A percentile compares a stretch with the other conserved stretches of the same genome.
phyloP scores from a whole-genome alignment of 2,329 filamentous ascomycete genomes.

The Alternaria sp. region DNA sequence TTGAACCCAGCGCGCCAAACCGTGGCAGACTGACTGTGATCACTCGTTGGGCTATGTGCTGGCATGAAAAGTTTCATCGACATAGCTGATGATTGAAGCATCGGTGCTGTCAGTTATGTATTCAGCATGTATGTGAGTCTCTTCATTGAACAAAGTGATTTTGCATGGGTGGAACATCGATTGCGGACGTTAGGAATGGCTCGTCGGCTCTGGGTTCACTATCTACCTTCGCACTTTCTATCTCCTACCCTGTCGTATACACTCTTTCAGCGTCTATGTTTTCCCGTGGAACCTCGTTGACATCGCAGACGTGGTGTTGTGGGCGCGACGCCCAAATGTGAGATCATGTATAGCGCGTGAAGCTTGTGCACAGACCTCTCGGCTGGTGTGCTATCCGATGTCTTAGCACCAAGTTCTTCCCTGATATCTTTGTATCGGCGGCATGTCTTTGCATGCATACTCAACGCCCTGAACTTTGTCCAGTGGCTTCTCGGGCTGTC shows the following conservation, averaged over 20 bases:
- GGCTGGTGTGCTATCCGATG: not conserved
- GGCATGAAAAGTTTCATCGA: not conserved
- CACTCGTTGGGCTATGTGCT: not conserved
- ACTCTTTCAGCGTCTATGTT: not conserved
- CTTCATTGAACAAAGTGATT: not conserved
- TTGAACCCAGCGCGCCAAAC: not conserved
- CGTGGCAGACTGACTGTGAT: not conserved
- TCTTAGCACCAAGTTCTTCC: not conserved
- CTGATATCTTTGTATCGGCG: not conserved
- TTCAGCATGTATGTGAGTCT: fast-evolving
- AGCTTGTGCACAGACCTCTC: not conserved
- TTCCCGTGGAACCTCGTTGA: not conserved
- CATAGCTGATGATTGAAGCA: not conserved
- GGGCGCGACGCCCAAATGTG: fast-evolving
- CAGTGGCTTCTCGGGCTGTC: not conserved
- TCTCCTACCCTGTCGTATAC: not conserved
- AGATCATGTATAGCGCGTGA: not conserved
- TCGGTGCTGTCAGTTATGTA: fast-evolving
- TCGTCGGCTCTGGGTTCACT: not conserved
- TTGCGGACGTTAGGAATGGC: not conserved
- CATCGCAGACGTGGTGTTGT: not conserved
- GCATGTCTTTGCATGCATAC: not conserved
- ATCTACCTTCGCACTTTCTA: not conserved
- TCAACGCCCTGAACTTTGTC: not conserved
- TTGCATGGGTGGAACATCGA: not conserved